phyloP scores from a whole-genome alignment of 495 filamentous ascomycete genomes.

The Lasiosphaeria miniovina region DNA sequence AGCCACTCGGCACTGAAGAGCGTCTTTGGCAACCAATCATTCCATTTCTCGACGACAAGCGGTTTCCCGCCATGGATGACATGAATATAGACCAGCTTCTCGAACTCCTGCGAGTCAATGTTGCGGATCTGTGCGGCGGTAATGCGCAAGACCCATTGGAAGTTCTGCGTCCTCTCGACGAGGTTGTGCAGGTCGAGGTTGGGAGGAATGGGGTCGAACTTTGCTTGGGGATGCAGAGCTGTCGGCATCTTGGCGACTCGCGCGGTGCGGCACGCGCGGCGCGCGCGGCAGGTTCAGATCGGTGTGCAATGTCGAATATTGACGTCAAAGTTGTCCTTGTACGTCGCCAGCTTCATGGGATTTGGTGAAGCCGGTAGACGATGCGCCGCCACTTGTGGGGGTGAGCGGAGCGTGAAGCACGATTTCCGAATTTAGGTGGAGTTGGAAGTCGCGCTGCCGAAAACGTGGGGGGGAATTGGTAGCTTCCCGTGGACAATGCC shows the following conservation, averaged over 20 bases:
- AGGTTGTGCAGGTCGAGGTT: conserved; percentile 71
- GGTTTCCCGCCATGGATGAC: conserved; percentile 83
- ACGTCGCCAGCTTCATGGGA: no score
- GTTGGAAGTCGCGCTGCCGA: no score
- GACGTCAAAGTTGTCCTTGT: background rate
- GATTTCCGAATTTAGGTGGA: no score
- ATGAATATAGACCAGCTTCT: conserved; percentile 72
- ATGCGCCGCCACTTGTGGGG: no score
- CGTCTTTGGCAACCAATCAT: conserved; percentile 58
- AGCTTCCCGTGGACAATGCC: no score
- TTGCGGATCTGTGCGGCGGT: conserved; percentile 69
- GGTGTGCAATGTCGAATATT: background rate
- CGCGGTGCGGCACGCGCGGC: background rate
- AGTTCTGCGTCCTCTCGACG: conserved; percentile 75
- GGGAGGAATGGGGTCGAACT: conserved; percentile 82
- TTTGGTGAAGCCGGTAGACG: no score
- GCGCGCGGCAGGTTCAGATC: background rate
- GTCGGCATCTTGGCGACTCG: conserved; percentile 57
- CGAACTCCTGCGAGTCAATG: conserved; percentile 69
- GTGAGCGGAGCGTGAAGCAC: no score
- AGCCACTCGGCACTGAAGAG: conserved; percentile 83
- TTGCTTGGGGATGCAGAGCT: conserved; percentile 60
- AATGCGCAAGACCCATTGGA: conserved; percentile 75
- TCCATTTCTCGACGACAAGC: conserved; percentile 84
- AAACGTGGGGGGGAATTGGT: no score